Evolutionary conservation across 225 moss, liverwort and hornwort species (phyloP), one percentile per base, ranked within the genome.

Genomic region (Sphagnum tenellum): DNA sequence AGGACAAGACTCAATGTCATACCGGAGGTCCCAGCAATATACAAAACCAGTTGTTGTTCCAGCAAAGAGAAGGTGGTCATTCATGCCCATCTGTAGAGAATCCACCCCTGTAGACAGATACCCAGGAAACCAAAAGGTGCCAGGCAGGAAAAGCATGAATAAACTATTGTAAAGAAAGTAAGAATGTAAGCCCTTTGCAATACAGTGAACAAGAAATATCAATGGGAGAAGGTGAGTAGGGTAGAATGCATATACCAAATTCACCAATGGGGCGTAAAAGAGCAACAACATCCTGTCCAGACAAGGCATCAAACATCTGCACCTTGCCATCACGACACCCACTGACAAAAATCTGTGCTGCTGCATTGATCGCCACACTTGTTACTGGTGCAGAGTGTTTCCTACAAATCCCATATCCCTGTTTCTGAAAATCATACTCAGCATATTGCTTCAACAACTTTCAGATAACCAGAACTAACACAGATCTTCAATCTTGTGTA

Each of bases 261-360:
- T 80, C 77, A 77, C 75, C 50, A 60, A 59, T 9, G 7, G 75
- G 69, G 66, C 57, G 73, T 44, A 86, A 68, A 47, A 91, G 70
- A 49, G 75, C 76, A 48, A 60, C 73, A 65, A 89, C 72, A 54
- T 77, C 71, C 77, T 84, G 82, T 50, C 95, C 95, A 67, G 82
- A 82, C 47, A 72, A 73, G 55, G 70, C 79, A 71, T 92, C 92
- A 70, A 74, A 92, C 48, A 92, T 59, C 67, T 88, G 76, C 63
- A 95, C 78, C 9, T 82, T 88, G 57, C 95, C 95, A 65, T 89
- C 88, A 72, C 74, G 73, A 9, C 88, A 91, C 46, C 86, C 88
- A 78, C 71, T 91, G 48, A 86, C 95, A 51, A 95, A 72, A 9
- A 81, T 66, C 67, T 84, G 82, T 68, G 76, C 73, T 64, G 72